Percentiles rank a stretch among this genome's conserved stretches.
Evolutionary conservation across 2,329 filamentous ascomycete species (phyloP).

Genomic region (Raffaelea ambrosiae): DNA sequence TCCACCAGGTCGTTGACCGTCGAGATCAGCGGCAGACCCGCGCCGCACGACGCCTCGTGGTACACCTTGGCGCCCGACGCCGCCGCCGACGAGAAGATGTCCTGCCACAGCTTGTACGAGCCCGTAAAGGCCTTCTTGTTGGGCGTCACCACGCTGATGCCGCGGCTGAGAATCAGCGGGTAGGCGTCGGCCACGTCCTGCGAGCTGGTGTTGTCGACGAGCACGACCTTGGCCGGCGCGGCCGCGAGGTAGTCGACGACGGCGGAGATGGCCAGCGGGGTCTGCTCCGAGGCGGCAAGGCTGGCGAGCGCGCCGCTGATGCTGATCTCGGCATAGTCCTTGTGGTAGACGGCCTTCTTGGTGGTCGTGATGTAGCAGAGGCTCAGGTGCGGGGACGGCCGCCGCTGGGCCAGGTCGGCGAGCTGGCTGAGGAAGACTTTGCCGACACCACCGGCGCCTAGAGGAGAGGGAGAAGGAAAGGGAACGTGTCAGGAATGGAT

Average conservation of each 20-base stretch:
- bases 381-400: constrained; percentile 60
- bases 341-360: constrained; percentile 69
- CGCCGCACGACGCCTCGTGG: constrained; percentile 92
- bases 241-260: constrained; percentile 69
- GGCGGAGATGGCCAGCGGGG: constrained; percentile 59
- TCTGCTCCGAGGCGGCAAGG: constrained; percentile 54
- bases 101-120: constrained; percentile 71
- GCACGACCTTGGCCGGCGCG: constrained; percentile 68
- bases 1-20: constrained; percentile 91
- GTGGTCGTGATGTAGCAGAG: constrained; percentile 82
- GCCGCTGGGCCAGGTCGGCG: constrained; percentile 54
- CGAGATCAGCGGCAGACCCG: constrained; percentile 85
- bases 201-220: constrained; percentile 95
- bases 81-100: constrained; percentile 70
- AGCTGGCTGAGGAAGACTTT: constrained; percentile 85
- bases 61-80: constrained; percentile 73
- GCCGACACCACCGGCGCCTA: constrained; percentile 88
- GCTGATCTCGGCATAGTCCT: constrained; percentile 58
- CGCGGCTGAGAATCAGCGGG: constrained; percentile 68
- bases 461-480: constrained; percentile 6
- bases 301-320: constrained; percentile 37
- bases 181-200: constrained; percentile 78
- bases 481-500: not conserved
- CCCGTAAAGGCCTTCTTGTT: constrained; percentile 98
- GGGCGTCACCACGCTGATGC: constrained; percentile 86